Base-by-base conservation (phyloP, 768 basidiomycete genomes). In the Kockovaella imperatae region DNA sequence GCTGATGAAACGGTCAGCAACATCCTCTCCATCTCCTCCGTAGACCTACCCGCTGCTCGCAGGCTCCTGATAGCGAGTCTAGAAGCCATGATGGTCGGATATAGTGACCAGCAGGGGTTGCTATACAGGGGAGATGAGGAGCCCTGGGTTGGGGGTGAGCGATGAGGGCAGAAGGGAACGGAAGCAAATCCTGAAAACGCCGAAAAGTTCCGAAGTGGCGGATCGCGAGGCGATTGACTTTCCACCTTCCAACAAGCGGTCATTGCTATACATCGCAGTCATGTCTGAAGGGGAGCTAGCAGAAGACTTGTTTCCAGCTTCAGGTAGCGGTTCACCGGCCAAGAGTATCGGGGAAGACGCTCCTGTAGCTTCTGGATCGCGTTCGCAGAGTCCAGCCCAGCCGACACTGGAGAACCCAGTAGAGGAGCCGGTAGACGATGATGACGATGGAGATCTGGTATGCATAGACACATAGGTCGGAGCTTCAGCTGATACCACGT, bases 11-110 rank as follows among this genome's bases (percentile, higher is more conserved):
- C n/a, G 10, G 31, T 45, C 38, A 44, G 15, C 31, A 45, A 53
- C 35, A 60, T 52, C n/a, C 36, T 44, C 20, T 23, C 15, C 17
- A 15, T 24, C 35, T 24, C 17, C 20, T 15, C 11, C 6, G 15
- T 20, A 21, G 8, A 10, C 62, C 23, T 50, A 67, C 64, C 62
- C 29, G 60, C 47, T 49, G 62, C 35, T 34, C 65, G 28, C 45
- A 67, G 60, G 35, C 54, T 57, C 57, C 54, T 61, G 42, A 63
- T 50, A 26, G 60, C 65, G 52, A 67, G 49, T 32, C 65, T 53
- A 38, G 62, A 60, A 17, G 65, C 59, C 65, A 67, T 66, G 47
- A 38, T 64, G 24, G 47, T 26, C 28, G 36, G 41, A 39, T 38
- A 51, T 53, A 36, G 46, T 15, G 47, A 49, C 51, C 47, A 35